Evolutionary conservation across 2,329 filamentous ascomycete species (phyloP).

Genomic region (Stenocarpella maydis): DNA sequence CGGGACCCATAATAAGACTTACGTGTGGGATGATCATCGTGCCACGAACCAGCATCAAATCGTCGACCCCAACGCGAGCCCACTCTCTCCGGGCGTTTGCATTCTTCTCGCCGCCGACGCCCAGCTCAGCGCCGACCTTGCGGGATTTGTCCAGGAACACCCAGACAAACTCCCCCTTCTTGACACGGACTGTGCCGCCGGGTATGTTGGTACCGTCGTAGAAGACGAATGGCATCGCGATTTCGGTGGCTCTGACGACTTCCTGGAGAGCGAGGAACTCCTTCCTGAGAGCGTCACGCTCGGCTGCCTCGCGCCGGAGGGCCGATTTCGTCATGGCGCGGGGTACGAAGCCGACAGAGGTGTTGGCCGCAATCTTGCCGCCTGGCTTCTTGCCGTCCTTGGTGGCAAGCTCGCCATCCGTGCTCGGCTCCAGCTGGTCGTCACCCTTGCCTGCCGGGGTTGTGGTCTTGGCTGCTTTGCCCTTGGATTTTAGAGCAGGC

Average conservation of each 20-base stretch:
- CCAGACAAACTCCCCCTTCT: constrained; percentile 94
- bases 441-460: constrained; percentile 34
- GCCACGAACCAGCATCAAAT: constrained; percentile 90
- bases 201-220: constrained; percentile 94
- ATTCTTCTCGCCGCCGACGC: constrained; percentile 72
- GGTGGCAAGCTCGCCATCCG: constrained; percentile 39
- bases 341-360: constrained; percentile 69
- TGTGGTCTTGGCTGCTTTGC: constrained; percentile 8
- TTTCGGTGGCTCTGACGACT: constrained; percentile 86
- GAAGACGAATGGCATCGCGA: constrained; percentile 93
- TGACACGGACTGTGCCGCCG: constrained; percentile 83
- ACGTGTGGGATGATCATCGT: constrained; percentile 95
- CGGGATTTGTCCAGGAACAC: constrained; percentile 90
- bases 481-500: constrained; percentile 41
- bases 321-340: constrained; percentile 72
- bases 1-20: constrained; percentile 50
- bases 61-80: constrained; percentile 93
- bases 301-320: constrained; percentile 77
- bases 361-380: constrained; percentile 68
- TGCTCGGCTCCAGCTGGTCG: not conserved
- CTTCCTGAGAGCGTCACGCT: constrained; percentile 76
- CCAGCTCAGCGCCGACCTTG: constrained; percentile 86
- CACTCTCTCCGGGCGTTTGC: constrained; percentile 79
- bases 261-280: constrained; percentile 87
- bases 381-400: constrained; percentile 41